phyloP scores from a whole-genome alignment of 345 rosid species.

The Salix arbutifolia region DNA sequence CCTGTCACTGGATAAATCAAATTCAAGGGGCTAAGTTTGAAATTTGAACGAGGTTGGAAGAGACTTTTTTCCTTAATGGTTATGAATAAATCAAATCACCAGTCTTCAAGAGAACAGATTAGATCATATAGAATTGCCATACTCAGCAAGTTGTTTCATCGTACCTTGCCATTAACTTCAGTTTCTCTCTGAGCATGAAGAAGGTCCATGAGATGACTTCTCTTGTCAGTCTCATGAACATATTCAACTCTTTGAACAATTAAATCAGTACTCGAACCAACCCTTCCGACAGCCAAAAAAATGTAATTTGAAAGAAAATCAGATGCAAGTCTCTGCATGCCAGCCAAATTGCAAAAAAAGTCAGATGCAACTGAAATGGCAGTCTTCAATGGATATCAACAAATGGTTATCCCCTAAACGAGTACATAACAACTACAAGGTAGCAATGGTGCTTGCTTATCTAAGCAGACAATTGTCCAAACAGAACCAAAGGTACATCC shows the following conservation, averaged over 20 bases:
- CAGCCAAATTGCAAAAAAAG: slow-evolving; percentile 8
- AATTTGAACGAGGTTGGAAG: neutral
- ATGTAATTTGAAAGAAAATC: slow-evolving; percentile 82
- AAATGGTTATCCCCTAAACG: neutral
- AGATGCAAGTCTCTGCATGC: slow-evolving; percentile 85
- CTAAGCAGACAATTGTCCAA: neutral
- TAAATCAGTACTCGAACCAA: slow-evolving; percentile 97
- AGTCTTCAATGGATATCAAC: neutral
- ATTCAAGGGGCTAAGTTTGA: neutral
- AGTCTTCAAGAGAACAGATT: neutral
- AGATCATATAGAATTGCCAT: neutral
- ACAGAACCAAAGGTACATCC: neutral
- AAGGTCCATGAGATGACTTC: slow-evolving; percentile 99
- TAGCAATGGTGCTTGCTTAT: neutral
- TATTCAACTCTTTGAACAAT: slow-evolving; percentile 94
- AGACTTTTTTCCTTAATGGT: neutral
- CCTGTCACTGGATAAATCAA: neutral
- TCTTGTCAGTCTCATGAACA: slow-evolving; percentile 90
- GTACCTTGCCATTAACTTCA: slow-evolving; percentile 80
- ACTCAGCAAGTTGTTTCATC: neutral
- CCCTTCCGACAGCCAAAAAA: slow-evolving; percentile 96
- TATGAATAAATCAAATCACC: neutral
- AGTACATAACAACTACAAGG: neutral
- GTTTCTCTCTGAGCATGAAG: slow-evolving; percentile 92
- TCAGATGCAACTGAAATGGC: neutral